These are phyloP conservation scores for Astraeus odoratus DNA, from an alignment of 768 basidiomycete genomes.

Conservation along the genomic window DNA sequence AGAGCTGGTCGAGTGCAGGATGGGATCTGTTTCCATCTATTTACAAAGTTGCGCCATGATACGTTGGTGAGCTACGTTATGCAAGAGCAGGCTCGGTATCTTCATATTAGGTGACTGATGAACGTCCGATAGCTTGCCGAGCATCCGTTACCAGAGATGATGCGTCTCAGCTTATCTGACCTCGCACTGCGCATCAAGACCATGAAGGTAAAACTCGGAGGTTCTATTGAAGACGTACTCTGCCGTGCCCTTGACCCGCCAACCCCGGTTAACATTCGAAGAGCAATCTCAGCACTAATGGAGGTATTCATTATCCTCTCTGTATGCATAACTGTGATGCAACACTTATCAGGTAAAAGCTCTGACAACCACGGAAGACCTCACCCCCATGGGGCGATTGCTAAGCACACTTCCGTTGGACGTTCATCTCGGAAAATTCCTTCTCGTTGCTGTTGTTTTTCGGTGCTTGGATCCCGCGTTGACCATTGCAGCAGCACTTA, in stretches of 20 bases:
- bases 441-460: slow-evolving; percentile 78
- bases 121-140: slow-evolving; percentile 65
- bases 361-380: slow-evolving; percentile 78
- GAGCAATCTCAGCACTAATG: slow-evolving; percentile 85
- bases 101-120: neutral
- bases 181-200: slow-evolving; percentile 90
- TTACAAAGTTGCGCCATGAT: slow-evolving; percentile 83
- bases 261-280: slow-evolving; percentile 74
- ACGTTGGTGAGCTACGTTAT: slow-evolving; percentile 42
- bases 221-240: slow-evolving; percentile 85
- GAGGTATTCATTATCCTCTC: slow-evolving; percentile 51
- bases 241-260: slow-evolving; percentile 88
- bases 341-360: slow-evolving; percentile 60
- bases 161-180: slow-evolving; percentile 87
- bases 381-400: slow-evolving; percentile 88
- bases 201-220: slow-evolving; percentile 80
- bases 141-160: slow-evolving; percentile 92
- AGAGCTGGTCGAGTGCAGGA: slow-evolving; percentile 86
- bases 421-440: slow-evolving; percentile 91
- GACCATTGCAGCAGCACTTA: slow-evolving; percentile 89
- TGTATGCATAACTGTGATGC: neutral
- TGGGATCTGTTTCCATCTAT: slow-evolving; percentile 93
- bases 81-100: neutral
- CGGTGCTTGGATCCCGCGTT: slow-evolving; percentile 93
- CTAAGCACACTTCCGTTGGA: slow-evolving; percentile 92